Evolutionary conservation across 2,329 filamentous ascomycete genomes (phyloP).

Genomic region (Cladosporium sp.): DNA sequence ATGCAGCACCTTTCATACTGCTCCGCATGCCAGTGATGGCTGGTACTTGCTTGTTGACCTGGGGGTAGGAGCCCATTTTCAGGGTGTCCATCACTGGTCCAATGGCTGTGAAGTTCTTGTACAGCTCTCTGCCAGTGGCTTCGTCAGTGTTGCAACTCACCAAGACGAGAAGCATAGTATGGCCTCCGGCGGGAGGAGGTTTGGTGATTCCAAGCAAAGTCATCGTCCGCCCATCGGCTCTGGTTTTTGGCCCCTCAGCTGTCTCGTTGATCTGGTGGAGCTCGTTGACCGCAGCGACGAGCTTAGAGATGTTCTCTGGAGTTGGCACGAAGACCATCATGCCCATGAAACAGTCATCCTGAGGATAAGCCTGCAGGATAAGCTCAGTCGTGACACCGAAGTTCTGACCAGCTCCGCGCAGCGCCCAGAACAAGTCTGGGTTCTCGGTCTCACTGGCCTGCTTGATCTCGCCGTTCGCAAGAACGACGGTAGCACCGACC

Average conservation of each 20-base stretch:
- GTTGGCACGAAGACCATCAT: slow-evolving; percentile 33
- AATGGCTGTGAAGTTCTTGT: slow-evolving; percentile 22
- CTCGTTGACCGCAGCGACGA: slow-evolving; percentile 20
- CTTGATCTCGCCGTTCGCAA: slow-evolving; percentile 38
- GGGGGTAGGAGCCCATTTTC: slow-evolving; percentile 19
- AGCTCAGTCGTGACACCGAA: slow-evolving; percentile 48
- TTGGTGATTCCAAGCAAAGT: slow-evolving; percentile 20
- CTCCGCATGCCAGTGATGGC: slow-evolving; percentile 19
- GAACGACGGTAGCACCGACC: slow-evolving; percentile 35
- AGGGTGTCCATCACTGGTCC: slow-evolving; percentile 22
- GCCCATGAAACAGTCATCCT: slow-evolving; percentile 31
- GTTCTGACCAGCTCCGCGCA: slow-evolving; percentile 43
- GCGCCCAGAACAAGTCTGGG: slow-evolving; percentile 47
- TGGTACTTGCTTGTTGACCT: slow-evolving; percentile 24
- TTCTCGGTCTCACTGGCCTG: slow-evolving; percentile 42
- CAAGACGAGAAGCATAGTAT: slow-evolving; percentile 21
- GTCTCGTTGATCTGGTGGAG: slow-evolving; percentile 18
- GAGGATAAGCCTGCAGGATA: slow-evolving; percentile 30
- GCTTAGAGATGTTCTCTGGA: slow-evolving; percentile 16
- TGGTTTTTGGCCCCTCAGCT: slow-evolving; percentile 12
- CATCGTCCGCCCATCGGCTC: slow-evolving; percentile 16
- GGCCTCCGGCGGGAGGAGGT: slow-evolving; percentile 21
- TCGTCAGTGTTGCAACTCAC: slow-evolving; percentile 18
- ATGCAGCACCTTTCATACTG: slow-evolving; percentile 27
- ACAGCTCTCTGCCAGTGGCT: slow-evolving; percentile 18